Evolutionary conservation across 306 rosid genomes (phyloP), one percentile per base, ranked within the genome.

Genomic region (Castanea crenata): DNA sequence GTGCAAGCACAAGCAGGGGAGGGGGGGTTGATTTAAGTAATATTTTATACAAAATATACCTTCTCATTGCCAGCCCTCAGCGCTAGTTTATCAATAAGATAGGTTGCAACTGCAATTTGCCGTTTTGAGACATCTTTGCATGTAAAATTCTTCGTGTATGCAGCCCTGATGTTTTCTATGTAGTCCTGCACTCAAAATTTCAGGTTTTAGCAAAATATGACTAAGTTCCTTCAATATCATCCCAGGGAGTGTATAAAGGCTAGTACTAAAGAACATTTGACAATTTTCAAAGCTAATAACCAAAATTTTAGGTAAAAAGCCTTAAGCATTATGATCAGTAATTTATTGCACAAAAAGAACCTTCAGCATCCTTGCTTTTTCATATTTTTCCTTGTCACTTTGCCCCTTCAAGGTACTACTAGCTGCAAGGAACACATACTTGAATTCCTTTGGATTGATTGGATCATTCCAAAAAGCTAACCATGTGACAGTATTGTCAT

Each of bases 31-130:
- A 46, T 32, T 35, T 35, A 68, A 35, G 78, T 38, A 69, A 52
- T 61, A 74, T 49, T 56, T 51, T 71, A 34, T 19, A 69, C 64
- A 69, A 55, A 77, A 61, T 55, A 74, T 88, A 91, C 99, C 97
- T 93, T 96, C 86, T 96, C 99, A 86, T 96, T 96, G 75, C 99
- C 99, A 35, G 99, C 99, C 92, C 99, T 96, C 73, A 96, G 91
- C 83, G 99, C 99, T 81, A 96, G 88, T 88, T 96, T 93, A 80
- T 96, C 99, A 38, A 96, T 96, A 63, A 96, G 99, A 83, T 96
- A 96, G 25, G 99, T 96, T 73, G 99, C 99, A 86, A 96, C 98
- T 19, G 99, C 98, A 74, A 93, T 89, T 85, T 96, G 99, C 79
- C 88, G 88, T 85, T 81, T 92, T 16, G 93, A 51, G 35, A 87